A percentile compares a stretch with the other conserved stretches of the same genome.
Evolutionary conservation across 2,329 filamentous ascomycete species (phyloP).

Genomic region (Kalmusia sp.): DNA sequence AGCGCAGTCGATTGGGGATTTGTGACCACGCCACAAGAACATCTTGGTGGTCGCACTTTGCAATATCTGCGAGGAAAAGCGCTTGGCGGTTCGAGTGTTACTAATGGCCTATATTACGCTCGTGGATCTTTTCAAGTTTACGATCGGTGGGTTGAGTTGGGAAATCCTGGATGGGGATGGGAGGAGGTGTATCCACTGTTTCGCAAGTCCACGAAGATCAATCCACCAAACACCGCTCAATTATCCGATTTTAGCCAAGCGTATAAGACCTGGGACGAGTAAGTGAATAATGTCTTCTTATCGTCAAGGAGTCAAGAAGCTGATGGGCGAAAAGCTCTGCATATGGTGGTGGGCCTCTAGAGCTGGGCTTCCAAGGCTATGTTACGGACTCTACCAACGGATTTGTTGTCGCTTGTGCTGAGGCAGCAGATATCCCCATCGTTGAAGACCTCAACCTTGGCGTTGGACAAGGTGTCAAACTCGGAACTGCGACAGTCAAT

Average conservation of each 20-base stretch:
- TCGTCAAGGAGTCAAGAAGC: not conserved
- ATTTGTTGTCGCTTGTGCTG: constrained; percentile 35
- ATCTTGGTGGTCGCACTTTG: constrained; percentile 28
- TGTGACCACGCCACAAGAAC: constrained; percentile 30
- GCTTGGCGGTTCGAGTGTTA: constrained; percentile 42
- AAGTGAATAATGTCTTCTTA: not conserved
- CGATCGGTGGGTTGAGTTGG: constrained; percentile 64
- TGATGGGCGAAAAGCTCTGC: constrained; percentile 15
- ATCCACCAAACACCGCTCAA: constrained; percentile 30
- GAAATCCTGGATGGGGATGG: constrained; percentile 64
- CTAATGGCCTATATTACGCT: constrained; percentile 45
- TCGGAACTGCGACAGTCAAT: constrained; percentile 36
- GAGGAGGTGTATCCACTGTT: constrained; percentile 28
- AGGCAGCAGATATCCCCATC: constrained; percentile 38
- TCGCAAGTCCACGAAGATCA: constrained; percentile 36
- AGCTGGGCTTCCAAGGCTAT: constrained; percentile 39
- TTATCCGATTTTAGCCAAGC: constrained; percentile 32
- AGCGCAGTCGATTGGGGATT: constrained; percentile 40
- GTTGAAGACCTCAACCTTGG: constrained; percentile 43
- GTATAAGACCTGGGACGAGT: constrained; percentile 37
- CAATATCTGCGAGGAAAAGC: constrained; percentile 31
- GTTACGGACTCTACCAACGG: constrained; percentile 35
- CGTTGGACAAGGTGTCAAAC: constrained; percentile 38
- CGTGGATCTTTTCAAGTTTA: constrained; percentile 42
- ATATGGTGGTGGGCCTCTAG: constrained; percentile 34